phyloP scores from a whole-genome alignment of 2,329 filamentous ascomycete genomes.

The Alternaria sp. region DNA sequence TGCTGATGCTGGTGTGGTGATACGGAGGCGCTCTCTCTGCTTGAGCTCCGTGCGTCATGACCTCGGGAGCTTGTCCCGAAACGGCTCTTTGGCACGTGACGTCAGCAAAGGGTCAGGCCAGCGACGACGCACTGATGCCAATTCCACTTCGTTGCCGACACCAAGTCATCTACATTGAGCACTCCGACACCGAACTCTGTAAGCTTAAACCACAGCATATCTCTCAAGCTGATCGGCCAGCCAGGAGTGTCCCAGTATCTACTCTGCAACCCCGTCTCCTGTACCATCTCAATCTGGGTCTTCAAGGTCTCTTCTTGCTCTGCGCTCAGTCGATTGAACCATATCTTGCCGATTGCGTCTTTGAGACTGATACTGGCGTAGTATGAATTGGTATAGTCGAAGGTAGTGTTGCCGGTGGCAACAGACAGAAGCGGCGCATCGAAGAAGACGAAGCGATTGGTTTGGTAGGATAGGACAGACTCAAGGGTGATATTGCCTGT shows the following conservation, averaged over 20 bases:
- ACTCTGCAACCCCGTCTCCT: slow-evolving; percentile 24
- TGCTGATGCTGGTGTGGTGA: background rate
- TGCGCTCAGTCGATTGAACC: slow-evolving; percentile 17
- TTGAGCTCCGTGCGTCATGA: background rate
- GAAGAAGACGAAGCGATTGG: slow-evolving; percentile 68
- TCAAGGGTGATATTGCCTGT: slow-evolving; percentile 70
- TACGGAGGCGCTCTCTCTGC: background rate
- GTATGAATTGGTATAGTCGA: slow-evolving; percentile 34
- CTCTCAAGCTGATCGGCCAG: slow-evolving; percentile 28
- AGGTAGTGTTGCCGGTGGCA: slow-evolving; percentile 14
- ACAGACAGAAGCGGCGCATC: slow-evolving; percentile 65
- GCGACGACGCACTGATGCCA: slow-evolving; percentile 26
- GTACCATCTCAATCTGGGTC: slow-evolving; percentile 14
- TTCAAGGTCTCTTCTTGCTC: slow-evolving; percentile 8
- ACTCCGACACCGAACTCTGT: slow-evolving; percentile 20
- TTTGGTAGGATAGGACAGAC: slow-evolving; percentile 53
- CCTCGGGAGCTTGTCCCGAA: background rate
- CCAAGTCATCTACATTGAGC: slow-evolving; percentile 32
- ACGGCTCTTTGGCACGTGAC: background rate
- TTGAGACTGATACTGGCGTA: slow-evolving; percentile 30
- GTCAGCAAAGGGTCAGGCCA: slow-evolving; percentile 28
- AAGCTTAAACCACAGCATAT: slow-evolving; percentile 28
- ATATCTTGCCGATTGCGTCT: slow-evolving; percentile 23
- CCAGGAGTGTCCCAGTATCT: slow-evolving; percentile 33
- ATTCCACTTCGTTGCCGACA: slow-evolving; percentile 24